Percentiles rank a stretch among this genome's conserved stretches.
Conservation (phyloP, 2,329 filamentous ascomycete genomes). For the Corynespora cassiicola region DNA sequence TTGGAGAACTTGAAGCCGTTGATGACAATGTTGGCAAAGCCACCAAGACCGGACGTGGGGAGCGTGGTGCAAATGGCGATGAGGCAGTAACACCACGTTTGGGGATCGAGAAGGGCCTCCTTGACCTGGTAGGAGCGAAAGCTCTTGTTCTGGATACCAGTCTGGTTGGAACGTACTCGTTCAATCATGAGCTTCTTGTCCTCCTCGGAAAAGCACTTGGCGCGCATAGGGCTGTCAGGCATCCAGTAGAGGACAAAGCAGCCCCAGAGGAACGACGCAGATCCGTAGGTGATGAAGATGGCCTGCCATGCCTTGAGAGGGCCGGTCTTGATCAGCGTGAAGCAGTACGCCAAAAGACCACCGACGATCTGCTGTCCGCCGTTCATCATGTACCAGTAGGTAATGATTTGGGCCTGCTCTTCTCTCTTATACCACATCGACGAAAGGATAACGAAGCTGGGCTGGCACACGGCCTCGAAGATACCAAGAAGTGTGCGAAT, state of each 20-base stretch:
- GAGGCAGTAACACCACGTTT: constrained; percentile 61
- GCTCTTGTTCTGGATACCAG: constrained; percentile 54
- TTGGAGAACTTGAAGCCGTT: constrained; percentile 68
- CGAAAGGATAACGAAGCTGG: constrained; percentile 70
- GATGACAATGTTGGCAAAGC: constrained; percentile 78
- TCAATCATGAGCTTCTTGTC: constrained; percentile 66
- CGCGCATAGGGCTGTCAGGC: constrained; percentile 71
- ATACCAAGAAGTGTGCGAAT: constrained; percentile 72
- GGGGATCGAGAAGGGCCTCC: constrained; percentile 69
- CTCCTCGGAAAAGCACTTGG: constrained; percentile 71
- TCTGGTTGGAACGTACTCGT: constrained; percentile 54
- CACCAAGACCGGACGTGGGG: constrained; percentile 74
- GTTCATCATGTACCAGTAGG: constrained; percentile 80
- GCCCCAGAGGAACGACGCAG: constrained; percentile 68
- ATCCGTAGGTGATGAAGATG: constrained; percentile 71
- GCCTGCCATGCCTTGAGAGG: constrained; percentile 70
- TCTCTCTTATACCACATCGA: constrained; percentile 75
- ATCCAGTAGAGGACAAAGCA: constrained; percentile 57
- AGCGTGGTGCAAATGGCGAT: constrained; percentile 76
- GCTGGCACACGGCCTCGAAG: constrained; percentile 74
- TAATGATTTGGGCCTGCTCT: constrained; percentile 71
- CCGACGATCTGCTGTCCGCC: constrained; percentile 75
- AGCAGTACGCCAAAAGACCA: constrained; percentile 68
- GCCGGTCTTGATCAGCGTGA: constrained; percentile 41
- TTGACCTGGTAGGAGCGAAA: constrained; percentile 62